Conservation (phyloP, 371 early-diverging fungal genomes). For the Haplosporangium sp. region DNA sequence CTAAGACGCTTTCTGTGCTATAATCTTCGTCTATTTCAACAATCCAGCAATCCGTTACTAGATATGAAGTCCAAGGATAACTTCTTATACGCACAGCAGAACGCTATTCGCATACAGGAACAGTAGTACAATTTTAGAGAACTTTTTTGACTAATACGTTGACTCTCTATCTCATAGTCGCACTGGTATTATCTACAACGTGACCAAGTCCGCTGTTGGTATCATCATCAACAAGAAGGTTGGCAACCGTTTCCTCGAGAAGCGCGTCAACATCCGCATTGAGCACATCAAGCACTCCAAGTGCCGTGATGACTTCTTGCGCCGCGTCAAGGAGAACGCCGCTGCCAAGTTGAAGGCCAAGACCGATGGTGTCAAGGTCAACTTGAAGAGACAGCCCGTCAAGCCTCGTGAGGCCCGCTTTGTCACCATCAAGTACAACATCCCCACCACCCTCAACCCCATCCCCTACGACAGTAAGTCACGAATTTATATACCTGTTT, state of each 20-base stretch:
- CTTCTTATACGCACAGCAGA: too few relatives aligned
- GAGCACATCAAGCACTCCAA: conserved; percentile 99
- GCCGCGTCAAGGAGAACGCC: conserved; percentile 96
- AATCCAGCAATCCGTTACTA: too few relatives aligned
- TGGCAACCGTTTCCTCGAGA: conserved; percentile 98
- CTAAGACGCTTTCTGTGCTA: neutral
- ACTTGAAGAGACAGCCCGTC: conserved; percentile 94
- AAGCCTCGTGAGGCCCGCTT: conserved; percentile 93
- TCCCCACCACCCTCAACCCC: conserved; percentile 92
- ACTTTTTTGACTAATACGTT: neutral
- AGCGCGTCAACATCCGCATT: conserved; percentile 98
- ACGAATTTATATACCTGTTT: neutral
- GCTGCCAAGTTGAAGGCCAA: conserved; percentile 82
- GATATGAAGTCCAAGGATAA: too few relatives aligned
- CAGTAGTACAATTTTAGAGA: neutral
- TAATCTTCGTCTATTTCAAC: too few relatives aligned
- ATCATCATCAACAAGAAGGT: conserved; percentile 98
- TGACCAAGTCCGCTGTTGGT: conserved; percentile 98
- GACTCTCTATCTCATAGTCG: conserved; percentile 67
- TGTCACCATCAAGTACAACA: conserved; percentile 91
- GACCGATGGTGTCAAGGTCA: conserved; percentile 64
- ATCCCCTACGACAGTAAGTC: conserved; percentile 92
- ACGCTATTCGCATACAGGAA: too few relatives aligned
- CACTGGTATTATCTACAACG: conserved; percentile 99
- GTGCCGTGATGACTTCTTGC: conserved; percentile 98